These are phyloP conservation scores for Pythium aphanidermatum DNA, from an alignment of 352 stramenopile species.

Conservation along the genomic window DNA sequence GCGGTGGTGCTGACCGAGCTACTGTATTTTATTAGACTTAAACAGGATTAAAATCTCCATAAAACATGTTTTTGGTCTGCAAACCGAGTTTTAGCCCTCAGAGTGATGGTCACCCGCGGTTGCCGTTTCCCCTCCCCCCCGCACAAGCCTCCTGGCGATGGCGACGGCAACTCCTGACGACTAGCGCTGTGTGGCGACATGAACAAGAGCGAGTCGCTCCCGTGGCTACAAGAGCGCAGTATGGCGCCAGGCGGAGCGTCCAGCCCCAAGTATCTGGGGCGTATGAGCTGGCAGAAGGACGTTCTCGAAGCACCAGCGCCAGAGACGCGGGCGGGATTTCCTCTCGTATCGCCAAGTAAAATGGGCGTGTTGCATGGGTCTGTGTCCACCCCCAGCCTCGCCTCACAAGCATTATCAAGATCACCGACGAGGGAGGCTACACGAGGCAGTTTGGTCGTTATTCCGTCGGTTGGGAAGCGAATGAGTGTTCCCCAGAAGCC, in stretches of 20 bases:
- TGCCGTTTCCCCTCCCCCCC: too few relatives aligned
- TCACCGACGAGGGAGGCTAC: conserved; percentile 1
- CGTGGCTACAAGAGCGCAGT: conserved; percentile 3
- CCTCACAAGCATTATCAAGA: not conserved
- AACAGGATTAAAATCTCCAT: too few relatives aligned
- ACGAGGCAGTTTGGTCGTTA: too few relatives aligned
- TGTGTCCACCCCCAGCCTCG: not conserved
- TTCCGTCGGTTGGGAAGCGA: too few relatives aligned
- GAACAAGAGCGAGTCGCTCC: conserved; percentile 9
- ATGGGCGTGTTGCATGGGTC: not conserved
- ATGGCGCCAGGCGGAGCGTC: not conserved
- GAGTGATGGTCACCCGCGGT: not conserved
- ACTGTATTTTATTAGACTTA: too few relatives aligned
- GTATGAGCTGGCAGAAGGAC: conserved; percentile 52
- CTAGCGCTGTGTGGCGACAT: too few relatives aligned
- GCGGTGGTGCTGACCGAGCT: too few relatives aligned
- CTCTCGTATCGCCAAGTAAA: not conserved
- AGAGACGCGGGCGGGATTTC: not conserved
- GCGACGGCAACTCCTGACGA: too few relatives aligned
- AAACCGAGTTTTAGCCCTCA: not conserved
- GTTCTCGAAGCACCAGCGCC: conserved; percentile 27
- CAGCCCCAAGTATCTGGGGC: conserved; percentile 28
- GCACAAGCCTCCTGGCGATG: too few relatives aligned
- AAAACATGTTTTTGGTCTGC: too few relatives aligned
- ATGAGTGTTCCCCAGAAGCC: too few relatives aligned